These are phyloP conservation scores for Tricholoma saponaceum DNA, from an alignment of 768 basidiomycete genomes.

Conservation along the genomic window DNA sequence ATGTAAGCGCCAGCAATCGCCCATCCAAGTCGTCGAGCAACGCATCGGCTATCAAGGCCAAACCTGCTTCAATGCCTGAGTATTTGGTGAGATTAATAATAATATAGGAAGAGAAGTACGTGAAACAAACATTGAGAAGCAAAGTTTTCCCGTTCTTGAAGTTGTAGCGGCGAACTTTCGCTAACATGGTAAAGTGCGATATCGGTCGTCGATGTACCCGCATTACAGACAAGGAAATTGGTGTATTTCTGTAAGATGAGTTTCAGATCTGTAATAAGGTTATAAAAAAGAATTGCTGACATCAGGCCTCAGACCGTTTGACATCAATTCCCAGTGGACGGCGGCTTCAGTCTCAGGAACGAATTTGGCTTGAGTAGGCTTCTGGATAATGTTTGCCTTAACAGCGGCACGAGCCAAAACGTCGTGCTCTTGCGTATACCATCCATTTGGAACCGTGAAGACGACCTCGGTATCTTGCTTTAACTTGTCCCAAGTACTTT, in stretches of 20 bases:
- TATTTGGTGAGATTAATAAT: background rate
- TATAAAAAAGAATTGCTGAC: background rate
- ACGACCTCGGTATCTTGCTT: background rate
- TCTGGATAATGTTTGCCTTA: background rate
- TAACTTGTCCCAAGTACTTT: background rate
- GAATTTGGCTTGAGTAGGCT: background rate
- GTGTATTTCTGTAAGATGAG: background rate
- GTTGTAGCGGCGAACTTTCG: background rate
- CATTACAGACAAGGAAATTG: background rate
- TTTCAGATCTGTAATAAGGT: background rate
- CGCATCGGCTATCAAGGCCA: background rate
- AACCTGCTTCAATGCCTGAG: background rate
- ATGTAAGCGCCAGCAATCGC: background rate
- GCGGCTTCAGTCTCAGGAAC: background rate
- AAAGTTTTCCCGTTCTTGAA: background rate
- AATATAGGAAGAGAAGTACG: background rate
- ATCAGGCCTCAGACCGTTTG: background rate
- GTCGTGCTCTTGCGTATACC: background rate
- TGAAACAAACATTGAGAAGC: background rate
- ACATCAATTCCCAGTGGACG: background rate
- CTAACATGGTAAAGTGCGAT: background rate
- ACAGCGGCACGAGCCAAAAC: background rate
- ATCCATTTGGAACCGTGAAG: background rate
- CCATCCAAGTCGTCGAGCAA: background rate
- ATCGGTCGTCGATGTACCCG: background rate